Percentiles rank a stretch among this genome's conserved stretches.
Evolutionary conservation across 2,329 filamentous ascomycete genomes (phyloP).

Genomic region (Beauveria sp.): DNA sequence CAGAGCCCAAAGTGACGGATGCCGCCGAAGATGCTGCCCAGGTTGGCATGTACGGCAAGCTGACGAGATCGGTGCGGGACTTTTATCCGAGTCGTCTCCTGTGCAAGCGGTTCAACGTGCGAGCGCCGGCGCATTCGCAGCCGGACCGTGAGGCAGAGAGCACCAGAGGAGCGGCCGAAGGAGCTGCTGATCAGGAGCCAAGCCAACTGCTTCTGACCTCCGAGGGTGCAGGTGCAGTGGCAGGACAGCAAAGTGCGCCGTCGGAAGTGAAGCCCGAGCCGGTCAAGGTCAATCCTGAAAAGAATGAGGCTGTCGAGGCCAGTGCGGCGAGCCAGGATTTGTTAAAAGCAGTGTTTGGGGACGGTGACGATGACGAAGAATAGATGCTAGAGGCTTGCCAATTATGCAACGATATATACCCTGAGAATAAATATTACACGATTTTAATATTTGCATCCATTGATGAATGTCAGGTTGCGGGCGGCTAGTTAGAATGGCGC

Average conservation of each 20-base stretch:
- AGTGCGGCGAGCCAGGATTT: conserved; percentile 70
- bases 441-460: too few relatives aligned
- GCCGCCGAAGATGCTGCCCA: conserved; percentile 80
- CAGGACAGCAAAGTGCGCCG: conserved; percentile 13
- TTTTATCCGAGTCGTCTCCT: conserved; percentile 78
- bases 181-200: conserved; percentile 1
- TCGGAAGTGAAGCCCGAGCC: conserved; percentile 13
- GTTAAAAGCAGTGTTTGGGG: conserved; percentile 89
- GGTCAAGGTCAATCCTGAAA: conserved; percentile 57
- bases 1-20: conserved; percentile 39
- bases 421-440: neutral
- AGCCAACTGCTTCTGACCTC: conserved; percentile 13
- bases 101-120: conserved; percentile 95
- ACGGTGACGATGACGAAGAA: conserved; percentile 60
- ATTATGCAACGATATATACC: neutral
- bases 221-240: neutral
- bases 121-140: conserved; percentile 61
- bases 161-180: neutral
- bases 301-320: conserved; percentile 60
- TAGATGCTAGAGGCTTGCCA: neutral
- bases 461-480: neutral
- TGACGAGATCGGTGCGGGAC: conserved; percentile 65
- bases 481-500: neutral
- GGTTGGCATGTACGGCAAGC: conserved; percentile 83
- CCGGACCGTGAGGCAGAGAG: conserved; percentile 30